phyloP scores from a whole-genome alignment of 768 basidiomycete species.

The Mycena rebaudengoi region DNA sequence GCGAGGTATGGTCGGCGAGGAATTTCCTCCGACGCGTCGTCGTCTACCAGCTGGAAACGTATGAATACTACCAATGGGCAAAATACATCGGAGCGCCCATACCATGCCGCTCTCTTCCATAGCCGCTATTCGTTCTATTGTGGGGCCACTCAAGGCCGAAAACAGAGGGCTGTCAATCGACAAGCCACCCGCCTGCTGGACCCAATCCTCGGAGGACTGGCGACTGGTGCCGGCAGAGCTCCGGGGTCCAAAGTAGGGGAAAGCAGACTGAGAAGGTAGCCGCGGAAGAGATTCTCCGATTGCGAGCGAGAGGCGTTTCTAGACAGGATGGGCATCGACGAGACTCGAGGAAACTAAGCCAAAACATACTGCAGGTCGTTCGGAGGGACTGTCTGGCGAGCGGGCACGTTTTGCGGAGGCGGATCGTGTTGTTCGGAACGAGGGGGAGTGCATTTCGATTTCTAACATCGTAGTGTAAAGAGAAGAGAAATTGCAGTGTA shows the following conservation, averaged over 20 bases:
- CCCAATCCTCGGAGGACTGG: constrained; percentile 76
- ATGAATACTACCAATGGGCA: constrained; percentile 1
- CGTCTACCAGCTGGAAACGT: constrained; percentile 36
- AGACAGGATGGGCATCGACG: background rate
- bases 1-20: constrained; percentile 24
- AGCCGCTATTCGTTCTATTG: background rate
- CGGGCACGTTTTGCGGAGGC: constrained; percentile 64
- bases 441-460: constrained; percentile 64
- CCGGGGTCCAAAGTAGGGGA: constrained; percentile 28
- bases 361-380: constrained; percentile 62
- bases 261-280: constrained; percentile 4
- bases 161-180: constrained; percentile 65
- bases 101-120: constrained; percentile 68
- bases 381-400: constrained; percentile 61
- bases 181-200: constrained; percentile 71
- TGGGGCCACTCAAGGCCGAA: constrained; percentile 17
- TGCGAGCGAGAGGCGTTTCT: constrained; percentile 70
- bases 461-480: constrained; percentile 39
- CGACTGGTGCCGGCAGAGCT: constrained; percentile 47
- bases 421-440: constrained; percentile 48
- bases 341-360: background rate
- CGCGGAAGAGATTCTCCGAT: constrained; percentile 33
- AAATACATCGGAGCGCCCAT: background rate
- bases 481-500: constrained; percentile 1
- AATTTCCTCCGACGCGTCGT: constrained; percentile 6